Percentiles rank a stretch among this genome's conserved stretches.
Evolutionary conservation across 208 protist genomes (phyloP).

Genomic region (Trypanosoma avium): DNA sequence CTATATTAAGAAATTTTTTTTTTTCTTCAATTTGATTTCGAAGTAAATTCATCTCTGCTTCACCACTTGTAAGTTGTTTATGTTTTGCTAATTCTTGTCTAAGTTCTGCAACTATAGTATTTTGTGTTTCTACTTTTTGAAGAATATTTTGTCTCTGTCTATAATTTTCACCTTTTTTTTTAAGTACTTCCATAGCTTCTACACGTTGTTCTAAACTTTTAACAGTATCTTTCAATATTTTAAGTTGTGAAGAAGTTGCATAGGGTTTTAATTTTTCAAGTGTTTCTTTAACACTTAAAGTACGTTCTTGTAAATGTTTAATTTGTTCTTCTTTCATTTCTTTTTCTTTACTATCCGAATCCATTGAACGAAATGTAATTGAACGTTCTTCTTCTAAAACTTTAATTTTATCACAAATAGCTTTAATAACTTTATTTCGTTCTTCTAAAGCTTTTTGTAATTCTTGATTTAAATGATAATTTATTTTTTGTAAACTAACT

Average conservation of each 20-base stretch:
- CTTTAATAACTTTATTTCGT: conserved; percentile 3
- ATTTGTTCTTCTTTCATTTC: conserved; percentile 53
- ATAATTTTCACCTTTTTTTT: conserved; percentile 29
- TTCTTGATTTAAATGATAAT: conserved; percentile 28
- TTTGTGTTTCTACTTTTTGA: conserved; percentile 50
- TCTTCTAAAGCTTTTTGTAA: conserved; percentile 16
- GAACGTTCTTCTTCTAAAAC: conserved; percentile 33
- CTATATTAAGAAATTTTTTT: conserved; percentile 23
- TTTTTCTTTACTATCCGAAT: conserved; percentile 56
- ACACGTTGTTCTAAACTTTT: conserved; percentile 46
- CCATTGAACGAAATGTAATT: conserved; percentile 35
- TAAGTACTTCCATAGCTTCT: conserved; percentile 45
- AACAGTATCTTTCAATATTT: conserved; percentile 31
- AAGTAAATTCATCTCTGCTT: conserved; percentile 42
- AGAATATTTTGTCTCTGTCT: conserved; percentile 45
- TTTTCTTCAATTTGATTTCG: conserved; percentile 44
- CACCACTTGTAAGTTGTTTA: conserved; percentile 37
- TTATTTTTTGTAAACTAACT: conserved; percentile 30
- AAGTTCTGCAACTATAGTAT: conserved; percentile 42
- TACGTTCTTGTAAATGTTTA: conserved; percentile 10
- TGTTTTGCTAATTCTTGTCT: conserved; percentile 50
- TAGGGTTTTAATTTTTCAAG: conserved; percentile 19
- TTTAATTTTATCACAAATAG: conserved; percentile 18
- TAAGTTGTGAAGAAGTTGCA: conserved; percentile 17
- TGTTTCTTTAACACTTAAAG: conserved; percentile 5